phyloP scores from a whole-genome alignment of 495 filamentous ascomycete genomes.

The Mycothermus thermophilus region DNA sequence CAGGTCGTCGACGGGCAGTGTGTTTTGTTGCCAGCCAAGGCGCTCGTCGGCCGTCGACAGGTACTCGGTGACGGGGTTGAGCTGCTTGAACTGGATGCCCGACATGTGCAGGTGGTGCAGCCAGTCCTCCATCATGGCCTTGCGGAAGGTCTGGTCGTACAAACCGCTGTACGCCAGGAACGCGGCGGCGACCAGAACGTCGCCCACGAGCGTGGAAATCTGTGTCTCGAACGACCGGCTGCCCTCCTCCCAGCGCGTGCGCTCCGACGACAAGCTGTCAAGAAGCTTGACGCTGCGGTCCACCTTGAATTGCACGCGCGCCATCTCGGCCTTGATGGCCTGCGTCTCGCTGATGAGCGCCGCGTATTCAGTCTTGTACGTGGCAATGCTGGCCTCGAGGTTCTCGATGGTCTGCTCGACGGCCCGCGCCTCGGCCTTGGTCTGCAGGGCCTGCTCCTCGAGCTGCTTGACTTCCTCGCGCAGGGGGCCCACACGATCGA shows the following conservation, averaged over 20 bases:
- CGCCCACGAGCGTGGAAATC: conserved; percentile 89
- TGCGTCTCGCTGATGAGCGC: conserved; percentile 93
- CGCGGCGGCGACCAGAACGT: conserved; percentile 85
- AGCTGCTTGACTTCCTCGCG: conserved; percentile 80
- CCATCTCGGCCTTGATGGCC: conserved; percentile 94
- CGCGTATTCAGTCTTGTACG: conserved; percentile 96
- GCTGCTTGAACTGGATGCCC: conserved; percentile 80
- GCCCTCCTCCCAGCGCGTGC: conserved; percentile 83
- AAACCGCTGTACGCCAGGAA: conserved; percentile 97
- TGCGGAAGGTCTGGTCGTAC: conserved; percentile 95
- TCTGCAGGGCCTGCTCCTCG: conserved; percentile 79
- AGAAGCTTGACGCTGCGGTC: conserved; percentile 88
- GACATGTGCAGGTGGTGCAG: conserved; percentile 78
- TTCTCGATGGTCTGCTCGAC: conserved; percentile 74
- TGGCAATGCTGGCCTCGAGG: conserved; percentile 80
- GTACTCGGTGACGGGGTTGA: conserved; percentile 92
- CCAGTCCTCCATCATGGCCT: conserved; percentile 96
- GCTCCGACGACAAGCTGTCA: conserved; percentile 86
- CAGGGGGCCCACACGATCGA: conserved; percentile 86
- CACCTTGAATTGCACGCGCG: conserved; percentile 91
- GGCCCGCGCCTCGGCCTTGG: conserved; percentile 83
- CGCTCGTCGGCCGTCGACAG: conserved; percentile 93
- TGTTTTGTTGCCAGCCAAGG: conserved; percentile 83
- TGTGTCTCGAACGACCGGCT: conserved; percentile 97
- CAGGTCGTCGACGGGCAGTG: conserved; percentile 94